Evolutionary conservation across 345 rosid species (phyloP), one percentile per base, ranked within the genome.

Genomic region (Linum tenue): DNA sequence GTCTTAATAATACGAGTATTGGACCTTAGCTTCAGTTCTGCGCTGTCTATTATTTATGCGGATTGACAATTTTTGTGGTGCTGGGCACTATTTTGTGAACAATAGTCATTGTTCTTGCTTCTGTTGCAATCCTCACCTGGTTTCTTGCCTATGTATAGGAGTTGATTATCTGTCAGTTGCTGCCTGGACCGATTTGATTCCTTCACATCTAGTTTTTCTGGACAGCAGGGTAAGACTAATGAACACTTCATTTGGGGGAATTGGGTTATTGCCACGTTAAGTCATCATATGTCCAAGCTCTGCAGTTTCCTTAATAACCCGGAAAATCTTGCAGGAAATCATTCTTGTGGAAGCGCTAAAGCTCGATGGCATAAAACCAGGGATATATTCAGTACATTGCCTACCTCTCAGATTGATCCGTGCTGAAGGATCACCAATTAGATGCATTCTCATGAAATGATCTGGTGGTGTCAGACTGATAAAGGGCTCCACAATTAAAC

Each of bases 131-230:
- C 12, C 53, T 48, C 53, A 48, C 14, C 53, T 10, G 53, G 1
- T 48, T 48, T 48, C 53, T 48, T 48, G 14, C 14, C 72, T 62
- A 44, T 76, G 60, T 65, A 22, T 22, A 89, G 98, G 97, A 38
- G 50, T 83, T 62, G 96, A 90, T 79, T 92, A 81, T 76, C 67
- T 92, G 67, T 84, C 91, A 44, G 91, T 80, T 70, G 91, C 96
- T 75, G 91, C 97, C 56, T 81, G 65, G 67, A 77, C 64, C 15
- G 80, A 81, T 68, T 59, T 75, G 69, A 71, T 81, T 43, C 78
- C 82, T 44, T 51, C 82, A 17, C 84, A 81, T 69, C 82, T 64
- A 35, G 84, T 56, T 17, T 67, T 81, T 63, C 72, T 81, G 1
- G 65, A 66, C 17, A 69, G 56, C 72, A 55, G 69, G 74, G 81